Conservation (phyloP, 352 stramenopile genomes). For the Phytophthora tubulina region DNA sequence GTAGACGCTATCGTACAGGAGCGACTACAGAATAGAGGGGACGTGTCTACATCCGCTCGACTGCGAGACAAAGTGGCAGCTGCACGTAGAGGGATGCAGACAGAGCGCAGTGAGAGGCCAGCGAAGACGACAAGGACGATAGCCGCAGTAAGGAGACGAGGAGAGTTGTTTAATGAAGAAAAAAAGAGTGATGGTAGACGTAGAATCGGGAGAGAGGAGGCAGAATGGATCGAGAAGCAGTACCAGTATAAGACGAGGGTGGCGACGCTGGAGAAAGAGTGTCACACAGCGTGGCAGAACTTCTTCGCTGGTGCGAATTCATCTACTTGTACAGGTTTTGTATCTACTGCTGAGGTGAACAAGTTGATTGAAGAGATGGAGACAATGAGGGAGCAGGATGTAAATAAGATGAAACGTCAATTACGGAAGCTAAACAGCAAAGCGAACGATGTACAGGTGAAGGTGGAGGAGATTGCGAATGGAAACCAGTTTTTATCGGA, state of each 20-base stretch:
- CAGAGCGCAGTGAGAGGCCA: constrained; percentile 52
- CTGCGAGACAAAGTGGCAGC: constrained; percentile 52
- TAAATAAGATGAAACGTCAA: constrained; percentile 46
- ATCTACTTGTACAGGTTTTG: constrained; percentile 7
- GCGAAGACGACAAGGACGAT: constrained; percentile 43
- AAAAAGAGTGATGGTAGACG: constrained; percentile 15
- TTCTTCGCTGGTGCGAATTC: constrained; percentile 53
- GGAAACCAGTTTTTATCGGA: constrained; percentile 55
- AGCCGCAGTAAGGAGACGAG: constrained; percentile 46
- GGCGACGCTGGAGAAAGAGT: constrained; percentile 64
- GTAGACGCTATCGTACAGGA: constrained; percentile 63
- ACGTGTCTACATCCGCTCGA: constrained; percentile 33
- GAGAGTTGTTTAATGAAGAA: not conserved
- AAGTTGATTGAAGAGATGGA: constrained; percentile 58
- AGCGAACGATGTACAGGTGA: constrained; percentile 42
- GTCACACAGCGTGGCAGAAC: constrained; percentile 51
- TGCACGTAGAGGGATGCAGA: constrained; percentile 57
- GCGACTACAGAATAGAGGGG: constrained; percentile 21
- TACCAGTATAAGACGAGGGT: constrained; percentile 54
- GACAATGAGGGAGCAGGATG: constrained; percentile 36
- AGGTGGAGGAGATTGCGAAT: constrained; percentile 62
- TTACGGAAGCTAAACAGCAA: constrained; percentile 45
- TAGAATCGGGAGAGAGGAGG: constrained; percentile 49
- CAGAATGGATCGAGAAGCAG: constrained; percentile 77
- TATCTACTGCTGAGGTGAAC: constrained; percentile 46